Evolutionary conservation across 192 early-diverging fungal genomes (phyloP).

Genomic region (Phycomyces blakesleeanus): DNA sequence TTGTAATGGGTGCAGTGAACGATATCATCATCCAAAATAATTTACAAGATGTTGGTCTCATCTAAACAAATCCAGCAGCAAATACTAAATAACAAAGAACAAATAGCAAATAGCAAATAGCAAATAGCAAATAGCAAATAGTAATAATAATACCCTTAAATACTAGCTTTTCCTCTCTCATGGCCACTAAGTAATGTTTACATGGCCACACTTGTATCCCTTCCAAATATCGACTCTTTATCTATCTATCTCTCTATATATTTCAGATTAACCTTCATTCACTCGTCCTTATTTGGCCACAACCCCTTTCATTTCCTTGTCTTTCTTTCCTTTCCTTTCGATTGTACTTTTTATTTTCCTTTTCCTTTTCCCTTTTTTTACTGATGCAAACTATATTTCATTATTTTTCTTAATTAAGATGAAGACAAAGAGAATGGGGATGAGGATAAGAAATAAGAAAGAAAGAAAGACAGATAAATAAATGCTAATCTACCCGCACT

Average conservation of each 20-base stretch:
- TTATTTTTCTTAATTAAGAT: neutral
- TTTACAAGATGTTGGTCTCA: constrained; percentile 71
- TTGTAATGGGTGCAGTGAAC: constrained; percentile 88
- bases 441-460: no score
- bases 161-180: neutral
- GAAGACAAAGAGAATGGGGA: no score
- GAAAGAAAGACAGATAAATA: no score
- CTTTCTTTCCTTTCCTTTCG: neutral
- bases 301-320: neutral
- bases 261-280: no score
- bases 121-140: neutral
- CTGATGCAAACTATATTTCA: neutral
- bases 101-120: no score
- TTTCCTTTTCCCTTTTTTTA: neutral
- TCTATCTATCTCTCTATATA: no score
- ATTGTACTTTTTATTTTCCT: neutral
- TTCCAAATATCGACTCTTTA: no score
- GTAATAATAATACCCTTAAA: neutral
- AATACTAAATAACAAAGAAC: no score
- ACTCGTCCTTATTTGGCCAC: no score
- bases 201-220: neutral
- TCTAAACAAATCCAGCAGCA: no score
- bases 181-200: neutral
- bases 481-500: neutral
- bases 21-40: constrained; percentile 89